Conservation (phyloP, 768 basidiomycete species). For the Amanita pseudoporphyria region DNA sequence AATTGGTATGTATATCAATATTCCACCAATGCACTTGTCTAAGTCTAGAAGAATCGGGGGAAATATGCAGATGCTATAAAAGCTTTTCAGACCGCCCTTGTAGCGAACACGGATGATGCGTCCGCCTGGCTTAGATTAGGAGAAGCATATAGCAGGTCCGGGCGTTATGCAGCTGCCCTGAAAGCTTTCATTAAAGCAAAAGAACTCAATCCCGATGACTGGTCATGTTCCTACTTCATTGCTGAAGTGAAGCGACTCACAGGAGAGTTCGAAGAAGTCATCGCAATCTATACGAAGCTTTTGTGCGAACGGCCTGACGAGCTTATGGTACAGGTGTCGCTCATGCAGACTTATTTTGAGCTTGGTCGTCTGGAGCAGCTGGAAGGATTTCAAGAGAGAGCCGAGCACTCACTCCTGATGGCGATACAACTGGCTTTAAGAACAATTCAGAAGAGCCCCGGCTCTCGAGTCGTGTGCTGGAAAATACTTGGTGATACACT, state of each 20-base stretch:
- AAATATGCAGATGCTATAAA: constrained; percentile 72
- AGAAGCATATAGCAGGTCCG: constrained; percentile 83
- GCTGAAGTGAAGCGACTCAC: constrained; percentile 78
- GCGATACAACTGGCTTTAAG: constrained; percentile 43
- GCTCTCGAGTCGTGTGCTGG: constrained; percentile 72
- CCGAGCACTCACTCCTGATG: constrained; percentile 62
- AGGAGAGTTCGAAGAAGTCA: constrained; percentile 68
- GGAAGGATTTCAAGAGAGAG: constrained; percentile 66
- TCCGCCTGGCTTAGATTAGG: constrained; percentile 87
- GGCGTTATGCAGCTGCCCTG: constrained; percentile 80
- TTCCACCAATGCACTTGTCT: neutral
- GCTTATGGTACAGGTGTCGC: constrained; percentile 57
- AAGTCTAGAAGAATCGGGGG: constrained; percentile 40
- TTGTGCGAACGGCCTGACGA: constrained; percentile 51
- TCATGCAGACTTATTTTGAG: constrained; percentile 65
- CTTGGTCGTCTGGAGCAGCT: constrained; percentile 55
- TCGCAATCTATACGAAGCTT: constrained; percentile 51
- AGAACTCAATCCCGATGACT: constrained; percentile 66
- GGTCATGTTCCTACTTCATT: constrained; percentile 77
- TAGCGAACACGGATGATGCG: constrained; percentile 68
- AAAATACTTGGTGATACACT: constrained; percentile 75
- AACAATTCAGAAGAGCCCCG: constrained; percentile 40
- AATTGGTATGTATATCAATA: constrained; percentile 52
- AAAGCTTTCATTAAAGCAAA: constrained; percentile 76
- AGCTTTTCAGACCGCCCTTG: constrained; percentile 77